Evolutionary conservation across 2,329 filamentous ascomycete species (phyloP), one percentile per base, ranked within the genome.

Genomic region (Scleromitrula shiraiana): DNA sequence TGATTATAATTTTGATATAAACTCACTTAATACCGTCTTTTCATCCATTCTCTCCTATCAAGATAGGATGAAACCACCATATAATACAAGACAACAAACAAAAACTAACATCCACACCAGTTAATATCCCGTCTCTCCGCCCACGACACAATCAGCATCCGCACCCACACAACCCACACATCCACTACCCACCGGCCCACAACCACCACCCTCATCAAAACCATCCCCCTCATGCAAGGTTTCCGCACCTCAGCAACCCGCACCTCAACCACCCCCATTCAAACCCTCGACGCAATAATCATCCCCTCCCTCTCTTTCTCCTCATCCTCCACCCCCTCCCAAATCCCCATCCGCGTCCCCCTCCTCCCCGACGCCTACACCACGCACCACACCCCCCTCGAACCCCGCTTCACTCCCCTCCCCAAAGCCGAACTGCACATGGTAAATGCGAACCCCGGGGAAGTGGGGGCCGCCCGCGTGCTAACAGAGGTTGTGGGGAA

Each of bases 171-270:
- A n/a, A n/a, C n/a, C n/a, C 59, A 67, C 53, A 62, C 52, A 27
- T 50, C 51, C 63, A 63, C 53, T 52, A 59, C 41, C 56, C 60
- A 50, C 50, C 63, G 50, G 56, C 49, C 57, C 58, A 42, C 66
- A n/a, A n/a, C n/a, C 58, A 53, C 70, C 57, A 56, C 67, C 62
- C 64, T 67, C 15, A 41, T 47, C 60, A 71, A 70, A 55, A 66
- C 67, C 50, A 67, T 74, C 59, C 78, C 77, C 33, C 66, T 82
- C 48, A 82, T 83, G 78, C 79, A 83, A 67, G 77, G 75, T 60
- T 82, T 82, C 68, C 68, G 69, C 58, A 71, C 72, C 19, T 70
- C 73, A 15, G 65, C 70, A 3, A 63, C 73, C 14, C 57, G 64
- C 9, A 59, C 67, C 23, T 56, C 65, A n/a, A 52, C 60, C 3